Evolutionary conservation across 164 flowering plant species (phyloP).

Genomic region (Stephania cephalantha): DNA sequence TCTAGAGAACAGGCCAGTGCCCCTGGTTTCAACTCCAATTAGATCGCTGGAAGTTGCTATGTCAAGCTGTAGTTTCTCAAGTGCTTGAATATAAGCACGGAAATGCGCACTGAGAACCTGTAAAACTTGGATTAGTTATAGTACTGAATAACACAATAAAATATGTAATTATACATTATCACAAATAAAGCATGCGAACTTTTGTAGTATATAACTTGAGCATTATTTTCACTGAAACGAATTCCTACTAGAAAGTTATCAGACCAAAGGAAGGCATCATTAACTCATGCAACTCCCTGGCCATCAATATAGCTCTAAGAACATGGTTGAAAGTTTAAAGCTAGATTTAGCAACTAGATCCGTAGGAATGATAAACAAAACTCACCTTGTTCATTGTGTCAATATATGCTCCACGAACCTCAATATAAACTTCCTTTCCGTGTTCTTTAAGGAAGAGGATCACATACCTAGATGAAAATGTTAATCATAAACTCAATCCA

Average conservation of each 20-base stretch:
- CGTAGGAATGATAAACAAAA: background rate
- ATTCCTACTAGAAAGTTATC: background rate
- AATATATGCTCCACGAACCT: constrained; percentile 86
- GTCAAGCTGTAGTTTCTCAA: constrained; percentile 92
- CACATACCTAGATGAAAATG: constrained; percentile 47
- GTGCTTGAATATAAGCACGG: constrained; percentile 92
- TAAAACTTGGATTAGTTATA: constrained; percentile 3
- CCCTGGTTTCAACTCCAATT: constrained; percentile 91
- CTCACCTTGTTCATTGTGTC: constrained; percentile 98
- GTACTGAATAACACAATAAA: background rate
- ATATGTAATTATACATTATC: too few species aligned
- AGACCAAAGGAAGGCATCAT: background rate
- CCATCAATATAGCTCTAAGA: background rate
- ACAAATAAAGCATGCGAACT: too few species aligned
- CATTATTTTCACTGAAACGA: background rate
- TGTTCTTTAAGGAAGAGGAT: constrained; percentile 86
- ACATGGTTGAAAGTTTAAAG: background rate
- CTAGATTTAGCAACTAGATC: background rate
- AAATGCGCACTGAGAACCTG: constrained; percentile 97
- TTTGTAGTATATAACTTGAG: background rate
- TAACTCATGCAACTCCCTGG: background rate
- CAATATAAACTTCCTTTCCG: constrained; percentile 76
- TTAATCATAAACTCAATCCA: background rate
- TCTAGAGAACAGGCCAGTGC: constrained; percentile 68
- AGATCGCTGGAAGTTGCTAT: constrained; percentile 85